These are phyloP conservation scores for Pythium brachiatum DNA, from an alignment of 352 stramenopile species.

Conservation along the genomic window DNA sequence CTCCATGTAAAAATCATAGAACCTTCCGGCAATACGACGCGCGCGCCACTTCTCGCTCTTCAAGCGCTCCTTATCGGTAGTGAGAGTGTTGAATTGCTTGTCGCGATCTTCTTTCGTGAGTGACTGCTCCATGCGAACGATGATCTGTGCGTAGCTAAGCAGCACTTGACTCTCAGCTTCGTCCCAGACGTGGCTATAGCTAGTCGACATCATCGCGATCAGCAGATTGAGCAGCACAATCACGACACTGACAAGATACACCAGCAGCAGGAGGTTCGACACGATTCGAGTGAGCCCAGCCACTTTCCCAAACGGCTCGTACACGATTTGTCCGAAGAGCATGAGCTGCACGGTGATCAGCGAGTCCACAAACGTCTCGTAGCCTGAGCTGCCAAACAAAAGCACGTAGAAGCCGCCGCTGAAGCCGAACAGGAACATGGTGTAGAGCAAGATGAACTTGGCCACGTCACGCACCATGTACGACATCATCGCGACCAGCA, in stretches of 20 bases:
- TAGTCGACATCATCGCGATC: background rate
- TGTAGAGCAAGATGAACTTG: background rate
- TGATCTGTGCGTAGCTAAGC: background rate
- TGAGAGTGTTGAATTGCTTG: background rate
- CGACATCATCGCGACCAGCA: background rate
- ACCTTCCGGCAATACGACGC: too few species aligned
- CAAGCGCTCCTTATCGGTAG: background rate
- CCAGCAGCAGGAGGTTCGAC: background rate
- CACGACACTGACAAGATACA: background rate
- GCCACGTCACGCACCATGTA: background rate
- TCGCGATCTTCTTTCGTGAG: background rate
- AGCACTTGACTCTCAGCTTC: background rate
- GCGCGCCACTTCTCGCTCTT: too few species aligned
- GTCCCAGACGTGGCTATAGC: background rate
- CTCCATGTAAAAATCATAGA: too few species aligned
- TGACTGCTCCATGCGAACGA: background rate
- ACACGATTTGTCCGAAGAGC: background rate
- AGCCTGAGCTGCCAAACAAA: background rate
- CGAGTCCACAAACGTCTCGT: background rate
- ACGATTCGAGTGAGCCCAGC: background rate
- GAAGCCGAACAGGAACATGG: background rate
- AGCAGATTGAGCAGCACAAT: slow-evolving; percentile 1
- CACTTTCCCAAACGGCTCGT: background rate
- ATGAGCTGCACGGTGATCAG: background rate
- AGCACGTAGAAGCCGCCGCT: background rate